Percentiles rank a stretch among this genome's conserved stretches.
phyloP scores from a whole-genome alignment of 441 rosid species.

The Adansonia rubrostipa region DNA sequence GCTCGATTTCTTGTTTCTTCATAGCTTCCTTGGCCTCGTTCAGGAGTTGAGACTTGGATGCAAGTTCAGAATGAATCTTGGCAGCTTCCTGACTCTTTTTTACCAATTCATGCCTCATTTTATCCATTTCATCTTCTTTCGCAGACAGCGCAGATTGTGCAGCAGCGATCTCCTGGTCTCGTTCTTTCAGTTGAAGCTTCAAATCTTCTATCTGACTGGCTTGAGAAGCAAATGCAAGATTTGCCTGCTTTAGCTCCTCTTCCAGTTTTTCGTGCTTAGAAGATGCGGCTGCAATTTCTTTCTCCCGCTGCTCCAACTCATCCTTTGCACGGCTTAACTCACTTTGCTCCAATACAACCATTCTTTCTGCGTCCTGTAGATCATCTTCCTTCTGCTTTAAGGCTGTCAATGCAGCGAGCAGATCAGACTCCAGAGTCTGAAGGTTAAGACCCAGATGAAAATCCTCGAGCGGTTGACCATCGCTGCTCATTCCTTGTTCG shows the following conservation, averaged over 20 bases:
- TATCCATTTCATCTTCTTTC: constrained; percentile 61
- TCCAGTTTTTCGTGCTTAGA: constrained; percentile 61
- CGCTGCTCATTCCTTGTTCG: constrained; percentile 50
- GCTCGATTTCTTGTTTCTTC: constrained; percentile 63
- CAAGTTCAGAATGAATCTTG: constrained; percentile 46
- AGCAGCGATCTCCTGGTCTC: constrained; percentile 53
- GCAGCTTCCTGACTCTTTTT: constrained; percentile 54
- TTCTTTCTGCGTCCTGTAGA: constrained; percentile 59
- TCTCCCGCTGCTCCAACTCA: constrained; percentile 58
- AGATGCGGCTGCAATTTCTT: constrained; percentile 48
- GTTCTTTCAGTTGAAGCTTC: constrained; percentile 55
- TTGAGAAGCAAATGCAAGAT: constrained; percentile 63
- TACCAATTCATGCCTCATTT: constrained; percentile 51
- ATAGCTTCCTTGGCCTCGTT: constrained; percentile 65
- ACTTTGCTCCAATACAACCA: constrained; percentile 56
- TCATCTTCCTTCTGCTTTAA: constrained; percentile 76
- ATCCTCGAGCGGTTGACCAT: constrained; percentile 38
- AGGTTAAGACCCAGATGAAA: constrained; percentile 39
- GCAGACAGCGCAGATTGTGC: constrained; percentile 46
- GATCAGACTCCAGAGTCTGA: constrained; percentile 67
- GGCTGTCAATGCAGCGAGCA: constrained; percentile 60
- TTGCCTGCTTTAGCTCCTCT: constrained; percentile 57
- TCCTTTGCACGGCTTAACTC: constrained; percentile 55
- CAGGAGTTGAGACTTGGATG: constrained; percentile 58
- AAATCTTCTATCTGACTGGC: constrained; percentile 70